Evolutionary conservation across 768 basidiomycete genomes (phyloP).

Genomic region (Phaeolepiota aurea): DNA sequence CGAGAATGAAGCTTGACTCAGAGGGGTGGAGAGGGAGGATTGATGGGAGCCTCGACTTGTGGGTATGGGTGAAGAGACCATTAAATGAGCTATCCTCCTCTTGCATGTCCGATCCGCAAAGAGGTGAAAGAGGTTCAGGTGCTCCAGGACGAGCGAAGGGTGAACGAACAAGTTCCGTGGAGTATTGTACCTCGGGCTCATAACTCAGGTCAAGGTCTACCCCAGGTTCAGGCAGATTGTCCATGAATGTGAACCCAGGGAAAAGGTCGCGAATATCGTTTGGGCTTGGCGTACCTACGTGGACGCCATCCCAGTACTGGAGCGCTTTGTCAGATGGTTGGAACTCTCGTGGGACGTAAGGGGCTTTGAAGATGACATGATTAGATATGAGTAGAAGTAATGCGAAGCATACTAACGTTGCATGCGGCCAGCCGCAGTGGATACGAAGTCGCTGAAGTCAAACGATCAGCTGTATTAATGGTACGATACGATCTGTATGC

Average conservation of each 20-base stretch:
- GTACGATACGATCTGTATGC: too few species aligned
- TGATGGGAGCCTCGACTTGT: too few species aligned
- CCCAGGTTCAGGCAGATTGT: background rate
- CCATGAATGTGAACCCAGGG: background rate
- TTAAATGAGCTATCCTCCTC: background rate
- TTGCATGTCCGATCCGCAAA: background rate
- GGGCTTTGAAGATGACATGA: background rate
- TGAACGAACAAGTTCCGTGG: background rate
- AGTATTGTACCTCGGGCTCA: background rate
- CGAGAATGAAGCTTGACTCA: too few species aligned
- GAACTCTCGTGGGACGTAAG: background rate
- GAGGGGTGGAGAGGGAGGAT: too few species aligned
- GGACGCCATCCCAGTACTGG: background rate
- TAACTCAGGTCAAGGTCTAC: background rate
- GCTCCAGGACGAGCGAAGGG: conserved; percentile 1
- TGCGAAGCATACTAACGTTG: conserved; percentile 1
- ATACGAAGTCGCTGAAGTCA: conserved; percentile 5
- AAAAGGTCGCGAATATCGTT: background rate
- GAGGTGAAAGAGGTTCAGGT: background rate
- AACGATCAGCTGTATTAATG: background rate
- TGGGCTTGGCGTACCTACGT: background rate
- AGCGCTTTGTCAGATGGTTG: background rate
- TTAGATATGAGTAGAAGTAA: conserved; percentile 2
- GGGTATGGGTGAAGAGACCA: too few species aligned
- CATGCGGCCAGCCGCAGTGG: conserved; percentile 3